Conservation (phyloP, 1,284 basidiomycete species). For the Blastosporella zonata region DNA sequence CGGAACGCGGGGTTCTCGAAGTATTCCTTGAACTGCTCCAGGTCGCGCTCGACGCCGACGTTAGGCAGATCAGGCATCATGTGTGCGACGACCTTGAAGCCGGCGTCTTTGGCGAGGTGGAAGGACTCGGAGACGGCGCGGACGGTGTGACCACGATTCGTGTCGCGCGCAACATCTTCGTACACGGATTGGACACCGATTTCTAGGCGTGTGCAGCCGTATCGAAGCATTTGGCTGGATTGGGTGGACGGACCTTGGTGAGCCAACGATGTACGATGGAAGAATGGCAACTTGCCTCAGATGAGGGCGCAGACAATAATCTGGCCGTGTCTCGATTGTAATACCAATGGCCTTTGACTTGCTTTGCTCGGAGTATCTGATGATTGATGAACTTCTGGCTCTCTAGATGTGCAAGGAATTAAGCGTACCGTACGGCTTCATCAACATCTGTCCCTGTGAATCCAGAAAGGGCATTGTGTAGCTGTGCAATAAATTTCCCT, state of each 20-base stretch:
- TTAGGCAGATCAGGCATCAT: slow-evolving; percentile 99
- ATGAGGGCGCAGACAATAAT: slow-evolving; percentile 97
- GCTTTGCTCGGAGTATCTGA: slow-evolving; percentile 90
- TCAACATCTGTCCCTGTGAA: slow-evolving; percentile 93
- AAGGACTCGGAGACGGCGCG: slow-evolving; percentile 97
- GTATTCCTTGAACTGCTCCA: slow-evolving; percentile 98
- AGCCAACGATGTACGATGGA: too few species aligned
- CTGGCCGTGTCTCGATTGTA: slow-evolving; percentile 97
- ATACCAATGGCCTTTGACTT: slow-evolving; percentile 99
- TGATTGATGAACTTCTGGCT: slow-evolving; percentile 1
- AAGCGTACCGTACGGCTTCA: slow-evolving; percentile 83
- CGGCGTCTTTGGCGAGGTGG: slow-evolving; percentile 97
- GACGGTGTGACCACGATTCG: slow-evolving; percentile 97
- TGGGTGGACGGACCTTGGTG: slow-evolving; percentile 2
- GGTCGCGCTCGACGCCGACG: slow-evolving; percentile 94
- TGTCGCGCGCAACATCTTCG: slow-evolving; percentile 98
- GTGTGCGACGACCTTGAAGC: slow-evolving; percentile 98
- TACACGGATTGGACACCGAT: slow-evolving; percentile 99
- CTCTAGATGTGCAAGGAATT: not conserved
- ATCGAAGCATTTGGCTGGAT: slow-evolving; percentile 93
- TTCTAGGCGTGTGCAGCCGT: slow-evolving; percentile 97
- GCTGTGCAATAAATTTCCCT: slow-evolving; percentile 89
- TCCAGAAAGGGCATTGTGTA: slow-evolving; percentile 96
- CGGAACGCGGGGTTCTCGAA: slow-evolving; percentile 99
- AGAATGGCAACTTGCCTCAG: slow-evolving; percentile 55